Conservation (phyloP, 768 basidiomycete genomes). For the Porphyrellus cyaneotinctus region DNA sequence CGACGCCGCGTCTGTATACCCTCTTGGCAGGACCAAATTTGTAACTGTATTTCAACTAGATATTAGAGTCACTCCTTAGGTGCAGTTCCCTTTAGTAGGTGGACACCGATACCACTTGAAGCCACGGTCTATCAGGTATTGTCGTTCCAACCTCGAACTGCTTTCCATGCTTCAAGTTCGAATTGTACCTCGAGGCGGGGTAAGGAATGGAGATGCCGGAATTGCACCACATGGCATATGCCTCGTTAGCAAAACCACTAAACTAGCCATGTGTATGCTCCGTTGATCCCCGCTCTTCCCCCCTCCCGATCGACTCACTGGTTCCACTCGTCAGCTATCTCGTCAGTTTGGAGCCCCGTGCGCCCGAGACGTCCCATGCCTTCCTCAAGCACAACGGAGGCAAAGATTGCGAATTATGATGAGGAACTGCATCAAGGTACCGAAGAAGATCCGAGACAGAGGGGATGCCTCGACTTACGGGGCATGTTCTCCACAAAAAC, state of each 20-base stretch:
- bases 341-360: not conserved
- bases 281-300: slow-evolving; percentile 3
- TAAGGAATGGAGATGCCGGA: not conserved
- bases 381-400: not conserved
- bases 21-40: slow-evolving; percentile 31
- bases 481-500: slow-evolving; percentile 8
- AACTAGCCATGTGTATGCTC: too few relatives aligned
- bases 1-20: slow-evolving; percentile 21
- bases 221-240: not conserved
- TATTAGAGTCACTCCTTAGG: slow-evolving; percentile 4
- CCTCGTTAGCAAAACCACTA: not conserved
- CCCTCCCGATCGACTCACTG: not conserved
- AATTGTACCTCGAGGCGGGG: not conserved
- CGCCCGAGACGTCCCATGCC: not conserved
- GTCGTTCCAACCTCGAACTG: not conserved
- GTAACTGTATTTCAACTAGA: slow-evolving; percentile 18
- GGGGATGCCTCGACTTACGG: not conserved
- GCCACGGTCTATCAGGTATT: too few relatives aligned
- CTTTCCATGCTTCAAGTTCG: not conserved
- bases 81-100: too few relatives aligned
- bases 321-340: not conserved
- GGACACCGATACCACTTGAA: too few relatives aligned
- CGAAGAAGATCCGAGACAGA: not conserved
- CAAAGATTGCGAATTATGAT: not conserved
- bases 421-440: not conserved